phyloP scores from a whole-genome alignment of 179 eudicot species.

The Gypsophila paniculata region DNA sequence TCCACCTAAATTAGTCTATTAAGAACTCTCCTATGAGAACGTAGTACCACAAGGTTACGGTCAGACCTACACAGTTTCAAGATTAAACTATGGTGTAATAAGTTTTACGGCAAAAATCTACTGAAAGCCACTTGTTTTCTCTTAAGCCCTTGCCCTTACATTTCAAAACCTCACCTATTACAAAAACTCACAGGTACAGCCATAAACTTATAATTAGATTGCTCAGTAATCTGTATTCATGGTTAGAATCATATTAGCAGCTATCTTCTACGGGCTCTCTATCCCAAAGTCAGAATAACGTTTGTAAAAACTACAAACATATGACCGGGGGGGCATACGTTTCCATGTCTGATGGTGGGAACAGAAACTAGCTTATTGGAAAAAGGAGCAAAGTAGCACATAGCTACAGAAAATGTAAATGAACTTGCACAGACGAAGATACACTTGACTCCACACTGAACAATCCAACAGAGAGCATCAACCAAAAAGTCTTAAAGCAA shows the following conservation, averaged over 20 bases:
- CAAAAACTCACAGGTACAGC: neutral
- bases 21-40: neutral
- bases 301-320: neutral
- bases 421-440: conserved; percentile 3
- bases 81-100: neutral
- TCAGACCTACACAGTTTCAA: neutral
- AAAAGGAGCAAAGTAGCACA: conserved; percentile 9
- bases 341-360: neutral
- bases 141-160: neutral
- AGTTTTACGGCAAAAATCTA: neutral
- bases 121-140: neutral
- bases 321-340: neutral
- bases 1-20: neutral
- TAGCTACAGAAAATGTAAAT: neutral
- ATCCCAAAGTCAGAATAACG: neutral
- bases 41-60: neutral
- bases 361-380: conserved; percentile 1
- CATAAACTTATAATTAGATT: neutral
- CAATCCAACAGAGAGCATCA: neutral
- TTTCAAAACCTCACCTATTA: too few species aligned
- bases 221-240: neutral
- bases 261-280: neutral
- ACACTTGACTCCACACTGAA: neutral
- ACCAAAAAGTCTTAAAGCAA: conserved; percentile 8
- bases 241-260: neutral